These are phyloP conservation scores for Artemisia argyi DNA, from an alignment of 129 eudicot species.

Conservation along the genomic window DNA sequence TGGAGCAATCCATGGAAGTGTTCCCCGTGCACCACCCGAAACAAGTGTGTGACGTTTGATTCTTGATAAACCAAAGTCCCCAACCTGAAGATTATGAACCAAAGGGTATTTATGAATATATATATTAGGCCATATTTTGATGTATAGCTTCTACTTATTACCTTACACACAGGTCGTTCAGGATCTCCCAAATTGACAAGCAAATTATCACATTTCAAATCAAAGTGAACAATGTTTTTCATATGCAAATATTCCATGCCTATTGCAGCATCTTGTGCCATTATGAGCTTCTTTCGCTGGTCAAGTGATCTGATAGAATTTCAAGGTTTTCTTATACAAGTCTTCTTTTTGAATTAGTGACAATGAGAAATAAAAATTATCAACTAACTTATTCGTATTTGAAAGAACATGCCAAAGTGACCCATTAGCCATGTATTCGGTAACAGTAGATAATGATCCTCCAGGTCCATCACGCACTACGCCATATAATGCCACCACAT, in stretches of 20 bases:
- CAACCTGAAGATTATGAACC: conserved; percentile 43
- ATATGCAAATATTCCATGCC: conserved; percentile 86
- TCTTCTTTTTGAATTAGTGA: neutral
- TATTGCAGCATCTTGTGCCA: conserved; percentile 78
- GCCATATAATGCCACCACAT: conserved; percentile 78
- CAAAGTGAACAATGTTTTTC: conserved; percentile 74
- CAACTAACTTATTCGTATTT: conserved; percentile 45
- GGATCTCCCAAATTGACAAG: conserved; percentile 86
- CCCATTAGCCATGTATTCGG: conserved; percentile 71
- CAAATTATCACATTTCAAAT: conserved; percentile 81
- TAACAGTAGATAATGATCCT: conserved; percentile 67
- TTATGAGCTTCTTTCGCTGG: conserved; percentile 53
- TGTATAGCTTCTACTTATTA: conserved; percentile 21
- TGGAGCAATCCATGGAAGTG: conserved; percentile 92
- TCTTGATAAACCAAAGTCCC: conserved; percentile 80
- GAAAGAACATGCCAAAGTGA: conserved; percentile 62
- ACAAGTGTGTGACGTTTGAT: conserved; percentile 69
- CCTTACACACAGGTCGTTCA: conserved; percentile 72
- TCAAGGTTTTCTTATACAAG: conserved; percentile 4
- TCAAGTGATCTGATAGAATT: conserved; percentile 51
- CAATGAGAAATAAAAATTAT: conserved; percentile 5
- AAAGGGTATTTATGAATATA: neutral
- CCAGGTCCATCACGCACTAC: conserved; percentile 75
- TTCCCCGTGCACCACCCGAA: conserved; percentile 81
- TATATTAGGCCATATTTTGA: too few relatives aligned